phyloP scores from a whole-genome alignment of 352 stramenopile species.

The Globisporangium recalcitrans region DNA sequence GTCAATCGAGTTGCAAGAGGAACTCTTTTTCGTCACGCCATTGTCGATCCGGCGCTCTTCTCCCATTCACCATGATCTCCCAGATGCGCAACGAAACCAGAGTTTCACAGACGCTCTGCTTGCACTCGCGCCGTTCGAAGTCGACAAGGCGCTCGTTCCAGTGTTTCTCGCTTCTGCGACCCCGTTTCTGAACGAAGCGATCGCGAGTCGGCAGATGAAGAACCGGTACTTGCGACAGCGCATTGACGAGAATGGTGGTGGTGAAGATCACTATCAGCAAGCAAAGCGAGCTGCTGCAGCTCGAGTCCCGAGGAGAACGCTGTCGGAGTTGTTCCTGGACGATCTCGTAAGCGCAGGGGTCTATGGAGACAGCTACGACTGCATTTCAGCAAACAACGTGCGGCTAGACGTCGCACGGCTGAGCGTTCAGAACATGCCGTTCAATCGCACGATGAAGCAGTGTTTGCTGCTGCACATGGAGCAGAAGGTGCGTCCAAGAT shows the following conservation, averaged over 20 bases:
- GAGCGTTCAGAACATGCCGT: constrained; percentile 28
- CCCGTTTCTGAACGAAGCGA: constrained; percentile 33
- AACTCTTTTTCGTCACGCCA: constrained; percentile 48
- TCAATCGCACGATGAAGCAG: constrained; percentile 27
- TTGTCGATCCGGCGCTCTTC: background rate
- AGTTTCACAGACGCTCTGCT: constrained; percentile 40
- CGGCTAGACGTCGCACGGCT: background rate
- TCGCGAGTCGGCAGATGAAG: constrained; percentile 63
- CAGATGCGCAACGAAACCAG: constrained; percentile 17
- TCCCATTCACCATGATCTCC: constrained; percentile 16
- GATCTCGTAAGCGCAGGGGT: constrained; percentile 4
- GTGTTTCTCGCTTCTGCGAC: constrained; percentile 35
- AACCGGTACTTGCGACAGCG: constrained; percentile 44
- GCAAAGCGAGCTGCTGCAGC: background rate
- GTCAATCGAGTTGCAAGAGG: constrained; percentile 31
- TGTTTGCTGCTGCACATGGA: constrained; percentile 34
- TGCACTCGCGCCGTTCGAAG: constrained; percentile 38
- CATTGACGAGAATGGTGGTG: background rate
- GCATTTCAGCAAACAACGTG: background rate
- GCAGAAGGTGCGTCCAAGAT: constrained; percentile 20
- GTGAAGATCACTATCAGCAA: background rate
- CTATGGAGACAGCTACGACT: background rate
- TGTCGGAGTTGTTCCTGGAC: constrained; percentile 11
- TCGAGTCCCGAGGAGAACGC: background rate
- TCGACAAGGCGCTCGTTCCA: constrained; percentile 32